phyloP scores from a whole-genome alignment of 139 green algal genomes.

The Coelastrella sp. region DNA sequence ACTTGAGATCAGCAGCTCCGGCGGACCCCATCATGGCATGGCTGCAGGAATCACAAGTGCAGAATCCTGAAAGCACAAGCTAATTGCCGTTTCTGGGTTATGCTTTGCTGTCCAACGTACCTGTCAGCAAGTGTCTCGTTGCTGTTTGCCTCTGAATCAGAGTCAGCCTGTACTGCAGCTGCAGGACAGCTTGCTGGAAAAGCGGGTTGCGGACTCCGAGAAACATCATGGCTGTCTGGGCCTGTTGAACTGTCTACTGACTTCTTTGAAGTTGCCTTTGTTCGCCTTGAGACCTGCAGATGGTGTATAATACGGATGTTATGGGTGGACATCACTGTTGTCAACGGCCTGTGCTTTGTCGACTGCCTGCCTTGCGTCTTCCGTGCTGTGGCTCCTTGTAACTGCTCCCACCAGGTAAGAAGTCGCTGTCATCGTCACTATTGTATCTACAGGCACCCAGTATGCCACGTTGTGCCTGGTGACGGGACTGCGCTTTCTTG shows the following conservation, averaged over 20 bases:
- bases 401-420: neutral
- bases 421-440: slow-evolving; percentile 22
- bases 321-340: too few species aligned
- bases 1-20: too few species aligned
- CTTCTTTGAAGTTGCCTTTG: too few species aligned
- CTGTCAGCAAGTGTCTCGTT: slow-evolving; percentile 4
- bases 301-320: too few species aligned
- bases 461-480: neutral
- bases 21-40: too few species aligned
- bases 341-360: neutral
- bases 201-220: too few species aligned
- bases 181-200: too few species aligned
- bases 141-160: neutral
- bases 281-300: too few species aligned
- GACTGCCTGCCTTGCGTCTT: slow-evolving; percentile 12
- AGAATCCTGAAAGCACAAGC: too few species aligned
- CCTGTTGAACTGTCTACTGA: neutral
- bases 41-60: too few species aligned
- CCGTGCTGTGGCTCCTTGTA: neutral
- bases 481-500: neutral
- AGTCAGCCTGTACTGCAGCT: neutral
- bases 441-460: slow-evolving; percentile 11
- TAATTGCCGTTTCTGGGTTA: too few species aligned
- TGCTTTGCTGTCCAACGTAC: too few species aligned
- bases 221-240: neutral